These are phyloP conservation scores for Rubroboletus satanas DNA, from an alignment of 768 basidiomycete species.

Conservation along the genomic window DNA sequence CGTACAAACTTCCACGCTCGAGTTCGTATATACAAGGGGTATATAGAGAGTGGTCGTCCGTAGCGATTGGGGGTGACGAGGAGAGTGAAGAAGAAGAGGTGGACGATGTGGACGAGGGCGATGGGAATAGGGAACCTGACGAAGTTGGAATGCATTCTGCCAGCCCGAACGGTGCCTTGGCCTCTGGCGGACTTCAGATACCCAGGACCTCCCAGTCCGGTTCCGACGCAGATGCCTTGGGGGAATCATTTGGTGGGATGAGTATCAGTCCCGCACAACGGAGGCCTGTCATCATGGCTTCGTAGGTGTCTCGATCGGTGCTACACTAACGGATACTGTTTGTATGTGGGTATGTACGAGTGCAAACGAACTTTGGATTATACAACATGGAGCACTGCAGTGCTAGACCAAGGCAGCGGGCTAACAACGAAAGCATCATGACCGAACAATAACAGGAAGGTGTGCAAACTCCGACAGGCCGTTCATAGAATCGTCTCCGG, in stretches of 20 bases:
- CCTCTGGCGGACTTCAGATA: slow-evolving; percentile 21
- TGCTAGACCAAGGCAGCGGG: background rate
- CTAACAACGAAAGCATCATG: slow-evolving; percentile 5
- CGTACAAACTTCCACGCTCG: slow-evolving; percentile 85
- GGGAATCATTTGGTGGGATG: slow-evolving; percentile 72
- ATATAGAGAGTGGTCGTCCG: slow-evolving; percentile 87
- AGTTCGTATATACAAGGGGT: slow-evolving; percentile 72
- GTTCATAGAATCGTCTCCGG: background rate
- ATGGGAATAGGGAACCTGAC: slow-evolving; percentile 8
- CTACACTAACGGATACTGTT: background rate
- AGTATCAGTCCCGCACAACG: slow-evolving; percentile 68
- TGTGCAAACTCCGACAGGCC: slow-evolving; percentile 19
- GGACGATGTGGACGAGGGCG: slow-evolving; percentile 38
- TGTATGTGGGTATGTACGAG: background rate
- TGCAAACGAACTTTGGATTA: background rate
- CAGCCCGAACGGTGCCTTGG: background rate
- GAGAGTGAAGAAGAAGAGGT: slow-evolving; percentile 61
- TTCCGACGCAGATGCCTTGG: slow-evolving; percentile 50
- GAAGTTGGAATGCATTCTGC: background rate
- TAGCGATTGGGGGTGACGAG: slow-evolving; percentile 65
- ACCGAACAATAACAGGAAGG: slow-evolving; percentile 15
- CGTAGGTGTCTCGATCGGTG: background rate
- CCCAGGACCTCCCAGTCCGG: slow-evolving; percentile 17
- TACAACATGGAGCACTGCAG: background rate
- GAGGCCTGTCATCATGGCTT: slow-evolving; percentile 13